Conservation (phyloP, 768 basidiomycete genomes). For the Lentinula detonsa region DNA sequence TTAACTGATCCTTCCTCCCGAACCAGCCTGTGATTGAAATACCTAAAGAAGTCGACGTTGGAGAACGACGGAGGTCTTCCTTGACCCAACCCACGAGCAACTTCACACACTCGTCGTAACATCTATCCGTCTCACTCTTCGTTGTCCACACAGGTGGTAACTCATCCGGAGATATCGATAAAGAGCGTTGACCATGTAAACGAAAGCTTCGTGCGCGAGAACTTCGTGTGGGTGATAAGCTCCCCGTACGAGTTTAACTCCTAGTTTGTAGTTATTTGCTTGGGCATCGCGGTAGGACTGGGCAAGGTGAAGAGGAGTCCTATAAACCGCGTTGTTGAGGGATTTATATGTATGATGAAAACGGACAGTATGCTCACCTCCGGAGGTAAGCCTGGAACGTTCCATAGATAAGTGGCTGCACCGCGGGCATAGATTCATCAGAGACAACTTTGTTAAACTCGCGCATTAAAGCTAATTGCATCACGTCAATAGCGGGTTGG, state of each 20-base stretch:
- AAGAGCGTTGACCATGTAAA: constrained; percentile 14
- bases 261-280: constrained; percentile 63
- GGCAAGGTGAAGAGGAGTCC: constrained; percentile 64
- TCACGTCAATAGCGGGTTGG: constrained; percentile 81
- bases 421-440: constrained; percentile 7
- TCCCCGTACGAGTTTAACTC: constrained; percentile 89
- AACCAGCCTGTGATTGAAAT: constrained; percentile 7
- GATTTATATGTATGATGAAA: background rate
- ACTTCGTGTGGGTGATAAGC: constrained; percentile 84
- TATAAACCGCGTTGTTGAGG: constrained; percentile 15
- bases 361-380: constrained; percentile 35
- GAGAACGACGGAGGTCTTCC: background rate
- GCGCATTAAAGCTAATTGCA: constrained; percentile 67
- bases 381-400: constrained; percentile 90
- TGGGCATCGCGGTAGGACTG: constrained; percentile 63
- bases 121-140: constrained; percentile 69
- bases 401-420: constrained; percentile 72
- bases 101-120: constrained; percentile 59
- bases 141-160: constrained; percentile 62
- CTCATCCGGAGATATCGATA: constrained; percentile 52
- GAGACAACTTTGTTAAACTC: constrained; percentile 56
- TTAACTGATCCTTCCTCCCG: background rate
- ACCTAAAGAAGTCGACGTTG: background rate
- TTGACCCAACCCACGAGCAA: constrained; percentile 36
- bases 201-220: constrained; percentile 32